phyloP scores from a whole-genome alignment of 2,329 filamentous ascomycete genomes.

The Sporothrix variecibatus region DNA sequence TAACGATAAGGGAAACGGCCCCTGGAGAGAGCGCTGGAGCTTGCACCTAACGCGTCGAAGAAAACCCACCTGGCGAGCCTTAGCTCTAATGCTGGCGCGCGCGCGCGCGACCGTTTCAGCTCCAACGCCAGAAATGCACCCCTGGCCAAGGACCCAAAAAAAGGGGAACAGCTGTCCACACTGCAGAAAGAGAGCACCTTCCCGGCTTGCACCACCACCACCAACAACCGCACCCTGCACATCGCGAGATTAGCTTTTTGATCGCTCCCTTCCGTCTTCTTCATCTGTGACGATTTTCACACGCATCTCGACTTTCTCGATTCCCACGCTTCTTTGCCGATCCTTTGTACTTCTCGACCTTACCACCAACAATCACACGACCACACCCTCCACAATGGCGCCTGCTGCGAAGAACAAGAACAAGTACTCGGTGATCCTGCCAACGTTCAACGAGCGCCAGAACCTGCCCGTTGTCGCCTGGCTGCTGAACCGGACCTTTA shows the following conservation, averaged over 20 bases:
- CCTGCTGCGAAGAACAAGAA: slow-evolving; percentile 48
- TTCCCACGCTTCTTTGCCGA: neutral
- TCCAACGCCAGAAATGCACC: neutral
- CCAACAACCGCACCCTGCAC: neutral
- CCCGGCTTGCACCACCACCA: neutral
- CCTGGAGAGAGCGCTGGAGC: neutral
- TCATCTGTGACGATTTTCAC: neutral
- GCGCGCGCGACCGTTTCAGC: neutral
- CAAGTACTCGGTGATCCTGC: slow-evolving; percentile 96
- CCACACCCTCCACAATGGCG: slow-evolving; percentile 44
- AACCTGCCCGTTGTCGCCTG: slow-evolving; percentile 96
- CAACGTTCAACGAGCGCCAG: slow-evolving; percentile 96
- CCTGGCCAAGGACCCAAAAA: slow-evolving; percentile 14
- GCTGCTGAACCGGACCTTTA: slow-evolving; percentile 91
- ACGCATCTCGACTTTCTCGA: neutral
- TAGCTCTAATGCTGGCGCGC: neutral
- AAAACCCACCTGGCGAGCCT: neutral
- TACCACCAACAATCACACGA: neutral
- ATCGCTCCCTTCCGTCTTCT: neutral
- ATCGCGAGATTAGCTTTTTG: neutral
- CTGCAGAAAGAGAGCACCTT: neutral
- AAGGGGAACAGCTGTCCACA: slow-evolving; percentile 27
- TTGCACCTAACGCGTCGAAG: neutral
- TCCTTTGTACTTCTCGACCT: neutral
- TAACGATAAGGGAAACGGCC: neutral